Evolutionary conservation across 225 moss, liverwort and hornwort species (phyloP), one percentile per base, ranked within the genome.

Genomic region (Pleurozium schreberi): DNA sequence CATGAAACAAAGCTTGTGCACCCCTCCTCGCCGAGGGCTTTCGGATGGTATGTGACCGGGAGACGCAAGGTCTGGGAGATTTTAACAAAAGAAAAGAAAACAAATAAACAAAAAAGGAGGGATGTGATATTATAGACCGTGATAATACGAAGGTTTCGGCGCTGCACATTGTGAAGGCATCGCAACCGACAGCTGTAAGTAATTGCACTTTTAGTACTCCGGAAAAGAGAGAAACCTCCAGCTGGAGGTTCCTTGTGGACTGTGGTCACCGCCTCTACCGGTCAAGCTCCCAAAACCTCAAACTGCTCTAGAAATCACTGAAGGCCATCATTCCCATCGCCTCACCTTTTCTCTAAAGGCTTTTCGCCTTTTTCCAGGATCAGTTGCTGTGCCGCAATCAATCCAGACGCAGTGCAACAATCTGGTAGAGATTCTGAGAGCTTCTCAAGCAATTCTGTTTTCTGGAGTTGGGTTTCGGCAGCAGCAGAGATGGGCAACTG

Each of bases 401-500:
- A 64, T 55, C 27, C 75, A 28, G 60, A 28, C 65, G 40, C 19
- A 52, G 77, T 53, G 64, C 52, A 49, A 3, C 31, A 49, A 61
- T 82, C n/a, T 57, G 55, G 34, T 68, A 4, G 80, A 66, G 52
- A 42, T 40, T 67, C 19, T 67, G 84, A 83, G 67, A 67, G 84
- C 31, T 86, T 53, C 38, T 20, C 50, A 30, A 76, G 30, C 12
- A 18, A 25, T 40, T 47, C 21, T 3, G 25, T 60, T 50, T 65
- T 36, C 49, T 11, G 81, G 61, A 70, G 71, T 64, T 36, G 70
- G 30, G 71, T 60, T 80, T 31, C 13, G 43, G 80, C 60, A 34
- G 55, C 62, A 49, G 88, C 80, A 84, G 85, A 47, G 58, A 98
- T 98, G 98, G 97, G 97, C 85, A 97, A 95, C 87, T 80, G 88